Evolutionary conservation across 306 rosid species (phyloP), one percentile per base, ranked within the genome.

Genomic region (Citrullus amarus): DNA sequence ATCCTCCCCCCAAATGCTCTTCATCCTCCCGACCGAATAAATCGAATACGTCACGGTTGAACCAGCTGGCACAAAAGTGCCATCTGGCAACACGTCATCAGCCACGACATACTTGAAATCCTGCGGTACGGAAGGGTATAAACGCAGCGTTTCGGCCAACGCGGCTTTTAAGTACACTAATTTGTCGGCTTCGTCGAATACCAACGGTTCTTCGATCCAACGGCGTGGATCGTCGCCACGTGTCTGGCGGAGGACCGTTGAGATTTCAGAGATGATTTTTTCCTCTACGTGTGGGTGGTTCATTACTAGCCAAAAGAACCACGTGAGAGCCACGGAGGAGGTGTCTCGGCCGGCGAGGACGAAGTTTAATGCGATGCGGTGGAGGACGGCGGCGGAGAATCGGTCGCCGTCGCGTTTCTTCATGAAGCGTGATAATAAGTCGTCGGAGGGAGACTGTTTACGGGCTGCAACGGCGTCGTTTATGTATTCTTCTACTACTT

Each of bases 271-370:
- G 70, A 95, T 1, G 80, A 95, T 91, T 53, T 81, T 89, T n/a
- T 81, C 80, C 69, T 95, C 98, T 4, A 92, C 82, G 1, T 6
- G 25, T 0, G 95, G 95, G 79, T 89, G 85, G 86, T 86, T 86
- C 88, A 89, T 89, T 57, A 95, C 82, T n/a, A 95, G 95, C 93
- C 90, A 88, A 87, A 95, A 95, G 86, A 95, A 92, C 98, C 98
- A 95, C 83, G 93, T 88, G 53, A 95, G 90, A 0, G 98, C 98
- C 39, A 95, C 98, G 0, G 98, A 95, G 0, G 98, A 92, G 4
- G 98, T 95, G 91, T 95, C 98, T 18, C 98, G 89, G 1, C 98
- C 98, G 59, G 98, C 98, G 68, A 95, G 97, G 80, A 95, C 88
- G 82, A 95, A 95, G 86, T 95, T 95, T 43, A 95, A 81, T 0